Conservation (phyloP, 768 basidiomycete genomes). For the Naganishia onofrii region DNA sequence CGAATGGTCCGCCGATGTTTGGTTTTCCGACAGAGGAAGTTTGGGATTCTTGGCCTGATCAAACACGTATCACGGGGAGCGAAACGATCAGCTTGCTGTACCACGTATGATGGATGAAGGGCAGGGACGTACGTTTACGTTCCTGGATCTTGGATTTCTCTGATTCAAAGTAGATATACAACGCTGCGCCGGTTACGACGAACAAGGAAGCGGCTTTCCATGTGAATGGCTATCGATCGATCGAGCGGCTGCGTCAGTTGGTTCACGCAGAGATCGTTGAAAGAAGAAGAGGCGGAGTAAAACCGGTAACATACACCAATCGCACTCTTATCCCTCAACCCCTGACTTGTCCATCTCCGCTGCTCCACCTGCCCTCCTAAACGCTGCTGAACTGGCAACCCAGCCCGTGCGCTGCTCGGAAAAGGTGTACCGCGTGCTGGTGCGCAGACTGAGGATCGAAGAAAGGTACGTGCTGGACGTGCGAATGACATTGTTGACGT, state of each 20-base stretch:
- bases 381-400: not conserved
- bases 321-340: conserved; percentile 38
- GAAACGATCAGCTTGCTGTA: no score
- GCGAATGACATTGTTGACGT: not conserved
- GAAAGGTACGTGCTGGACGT: conserved; percentile 1
- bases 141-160: conserved; percentile 79
- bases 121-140: conserved; percentile 63
- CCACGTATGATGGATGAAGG: not conserved
- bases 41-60: conserved; percentile 74
- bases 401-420: not conserved
- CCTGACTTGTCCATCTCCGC: conserved; percentile 11
- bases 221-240: conserved; percentile 74
- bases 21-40: conserved; percentile 76
- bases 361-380: not conserved
- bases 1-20: conserved; percentile 86
- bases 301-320: conserved; percentile 38
- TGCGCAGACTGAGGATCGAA: not conserved
- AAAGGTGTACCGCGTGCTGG: not conserved
- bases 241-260: not conserved
- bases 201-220: conserved; percentile 80
- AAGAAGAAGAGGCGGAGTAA: not conserved
- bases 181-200: conserved; percentile 71
- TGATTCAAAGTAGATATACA: conserved; percentile 81
- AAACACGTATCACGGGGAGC: not conserved
- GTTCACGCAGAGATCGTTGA: not conserved